These are phyloP conservation scores for Trichosanthes cucumerina DNA, from an alignment of 306 rosid species.

Conservation along the genomic window DNA sequence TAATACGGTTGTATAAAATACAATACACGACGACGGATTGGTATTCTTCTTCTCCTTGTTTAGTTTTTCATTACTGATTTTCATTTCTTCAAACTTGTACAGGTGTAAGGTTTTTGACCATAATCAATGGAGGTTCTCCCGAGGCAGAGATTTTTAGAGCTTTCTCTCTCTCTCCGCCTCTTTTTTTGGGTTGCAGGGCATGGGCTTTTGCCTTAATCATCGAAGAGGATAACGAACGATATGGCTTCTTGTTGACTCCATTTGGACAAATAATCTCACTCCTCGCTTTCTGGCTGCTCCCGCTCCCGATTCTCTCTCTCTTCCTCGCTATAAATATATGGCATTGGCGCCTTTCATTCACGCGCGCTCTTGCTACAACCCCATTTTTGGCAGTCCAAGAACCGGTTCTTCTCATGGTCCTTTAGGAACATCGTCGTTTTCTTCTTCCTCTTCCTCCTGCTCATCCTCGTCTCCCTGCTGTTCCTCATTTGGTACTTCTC, in stretches of 20 bases:
- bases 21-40: neutral
- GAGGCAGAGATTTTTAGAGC: neutral
- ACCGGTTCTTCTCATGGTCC: constrained; percentile 11
- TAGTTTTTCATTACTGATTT: neutral
- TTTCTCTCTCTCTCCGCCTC: neutral
- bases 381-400: constrained; percentile 17
- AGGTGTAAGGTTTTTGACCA: neutral
- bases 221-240: neutral
- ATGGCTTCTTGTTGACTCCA: constrained; percentile 8
- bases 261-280: neutral
- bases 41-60: neutral
- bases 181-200: neutral
- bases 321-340: constrained; percentile 11
- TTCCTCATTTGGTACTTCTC: constrained; percentile 26
- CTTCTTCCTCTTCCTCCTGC: constrained; percentile 19
- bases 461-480: constrained; percentile 17
- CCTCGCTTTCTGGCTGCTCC: neutral
- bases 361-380: constrained; percentile 28
- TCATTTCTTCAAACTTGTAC: neutral
- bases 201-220: neutral
- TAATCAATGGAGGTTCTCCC: neutral
- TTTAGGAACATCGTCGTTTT: constrained; percentile 11
- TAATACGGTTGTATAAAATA: no score
- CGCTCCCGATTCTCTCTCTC: neutral
- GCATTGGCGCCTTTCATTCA: constrained; percentile 35